Evolutionary conservation across 257 asterid species (phyloP), one percentile per base, ranked within the genome.

Genomic region (Avicennia marina): DNA sequence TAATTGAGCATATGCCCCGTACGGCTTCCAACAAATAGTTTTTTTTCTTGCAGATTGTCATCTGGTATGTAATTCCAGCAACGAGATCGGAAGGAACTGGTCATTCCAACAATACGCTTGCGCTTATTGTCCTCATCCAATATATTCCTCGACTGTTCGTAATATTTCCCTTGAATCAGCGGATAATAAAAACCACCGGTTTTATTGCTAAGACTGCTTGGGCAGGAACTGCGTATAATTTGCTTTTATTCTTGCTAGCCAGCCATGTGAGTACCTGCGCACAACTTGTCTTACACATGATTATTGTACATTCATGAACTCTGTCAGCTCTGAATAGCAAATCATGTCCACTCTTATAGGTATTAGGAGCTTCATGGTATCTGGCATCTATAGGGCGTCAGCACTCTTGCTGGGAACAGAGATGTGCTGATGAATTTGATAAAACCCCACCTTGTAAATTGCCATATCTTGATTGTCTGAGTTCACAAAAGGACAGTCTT

Each of bases 191-290:
- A 54, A 81, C 95, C 0, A 93, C 95, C 0, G 98, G 96, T 8
- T 83, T 89, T 53, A 86, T 93, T 25, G 95, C 98, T 36, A 83
- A 84, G 82, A 89, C 97, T 31, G 95, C 97, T 41, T 93, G 98
- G 98, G 95, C 95, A 0, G 98, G 95, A 60, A 95, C 95, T 25
- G 98, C 94, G 0, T 93, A 93, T 70, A 93, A 93, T 75, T 77
- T 93, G 59, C 93, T 93, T 57, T 95, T 91, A 7, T 93, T 54
- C 84, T 74, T 89, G 80, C 73, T 93, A 13, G 95, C 95, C 18
- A 93, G 98, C 59, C 98, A 93, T 49, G 98, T 93, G 74, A 75
- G 73, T 15, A 20, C 13, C 34, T 17, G 15, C 0, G 3, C 8
- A 1, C 11, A 24, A 24, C 56, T 56, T 36, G n/a, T 7, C 39